Base-by-base conservation (phyloP, 768 basidiomycete species). In the Hericium erinaceus region DNA sequence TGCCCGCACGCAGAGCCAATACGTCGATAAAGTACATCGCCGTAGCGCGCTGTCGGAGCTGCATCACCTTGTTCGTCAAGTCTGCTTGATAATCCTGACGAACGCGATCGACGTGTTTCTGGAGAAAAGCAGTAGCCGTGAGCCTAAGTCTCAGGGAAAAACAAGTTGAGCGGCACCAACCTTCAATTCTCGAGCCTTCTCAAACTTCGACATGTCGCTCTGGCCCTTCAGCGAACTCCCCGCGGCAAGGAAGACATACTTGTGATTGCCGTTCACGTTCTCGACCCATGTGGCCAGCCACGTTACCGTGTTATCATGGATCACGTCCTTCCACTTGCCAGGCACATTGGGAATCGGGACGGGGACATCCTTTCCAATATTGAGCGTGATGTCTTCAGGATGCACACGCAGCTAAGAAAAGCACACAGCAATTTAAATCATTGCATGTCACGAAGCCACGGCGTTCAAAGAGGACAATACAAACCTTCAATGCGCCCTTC, bases 271-370 rank as follows among this genome's bases (percentile, higher is more conserved):
- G 66, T 98, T 98, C 72, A 98, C 85, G 67, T 99, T 99, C 72
- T 98, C 97, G 49, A 93, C 94, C 97, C 97, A 99, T 57, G 89
- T 95, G 4, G 97, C 97, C 51, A 99, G 79, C 97, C 97, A 99
- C 12, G 97, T 98, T 26, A 98, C 97, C 2, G 93, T 98, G 63
- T 95, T 87, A 68, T 98, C 95, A 67, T 98, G 92, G 11, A 83
- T 79, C 20, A 97, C 76, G 3, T 78, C 77, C 69, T 90, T 93
- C 97, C 97, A 99, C 46, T 83, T 80, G 48, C 97, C 95, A 18
- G 93, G 85, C 68, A 89, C 84, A 62, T 97, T 98, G 4, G 97
- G 92, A n/a, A 80, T 72, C 1, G 97, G 97, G 28, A 88, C 73
- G 2, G 84, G 80, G 1, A 78, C 79, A 50, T 78, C 80, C 64